Conservation (phyloP, 768 basidiomycete genomes). For the Coprinellus micaceus region DNA sequence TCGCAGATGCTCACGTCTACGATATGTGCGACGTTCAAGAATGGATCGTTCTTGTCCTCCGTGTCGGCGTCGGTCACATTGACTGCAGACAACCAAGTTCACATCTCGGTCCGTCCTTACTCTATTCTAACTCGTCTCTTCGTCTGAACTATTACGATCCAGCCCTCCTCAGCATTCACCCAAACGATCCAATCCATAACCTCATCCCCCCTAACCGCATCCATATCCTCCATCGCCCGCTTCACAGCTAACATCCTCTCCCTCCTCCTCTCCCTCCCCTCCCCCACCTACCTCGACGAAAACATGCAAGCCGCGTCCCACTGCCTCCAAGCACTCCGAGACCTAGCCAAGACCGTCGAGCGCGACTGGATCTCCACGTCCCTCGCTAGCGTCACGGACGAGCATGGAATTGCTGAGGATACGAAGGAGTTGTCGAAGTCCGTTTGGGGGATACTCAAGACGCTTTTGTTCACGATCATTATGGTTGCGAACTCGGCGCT, state of each 20-base stretch:
- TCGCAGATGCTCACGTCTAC: conserved; percentile 36
- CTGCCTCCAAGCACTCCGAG: conserved; percentile 28
- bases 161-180: conserved; percentile 32
- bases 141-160: not conserved
- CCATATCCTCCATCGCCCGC: conserved; percentile 32
- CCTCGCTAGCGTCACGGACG: conserved; percentile 31
- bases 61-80: conserved; percentile 31
- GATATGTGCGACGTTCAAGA: conserved; percentile 52
- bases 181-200: conserved; percentile 33
- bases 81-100: conserved; percentile 24
- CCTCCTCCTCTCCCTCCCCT: conserved; percentile 32
- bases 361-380: conserved; percentile 43
- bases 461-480: conserved; percentile 66
- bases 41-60: conserved; percentile 51
- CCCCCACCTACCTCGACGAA: conserved; percentile 22
- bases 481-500: conserved; percentile 67
- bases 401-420: conserved; percentile 29
- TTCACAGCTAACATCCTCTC: conserved; percentile 33
- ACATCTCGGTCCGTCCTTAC: conserved; percentile 27
- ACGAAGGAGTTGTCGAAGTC: conserved; percentile 42
- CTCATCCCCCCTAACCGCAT: conserved; percentile 32
- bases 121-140: not conserved
- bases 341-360: conserved; percentile 43
- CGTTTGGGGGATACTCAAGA: conserved; percentile 70
- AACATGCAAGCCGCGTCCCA: conserved; percentile 28